phyloP scores from a whole-genome alignment of 345 rosid species.

The Brassica rapa region DNA sequence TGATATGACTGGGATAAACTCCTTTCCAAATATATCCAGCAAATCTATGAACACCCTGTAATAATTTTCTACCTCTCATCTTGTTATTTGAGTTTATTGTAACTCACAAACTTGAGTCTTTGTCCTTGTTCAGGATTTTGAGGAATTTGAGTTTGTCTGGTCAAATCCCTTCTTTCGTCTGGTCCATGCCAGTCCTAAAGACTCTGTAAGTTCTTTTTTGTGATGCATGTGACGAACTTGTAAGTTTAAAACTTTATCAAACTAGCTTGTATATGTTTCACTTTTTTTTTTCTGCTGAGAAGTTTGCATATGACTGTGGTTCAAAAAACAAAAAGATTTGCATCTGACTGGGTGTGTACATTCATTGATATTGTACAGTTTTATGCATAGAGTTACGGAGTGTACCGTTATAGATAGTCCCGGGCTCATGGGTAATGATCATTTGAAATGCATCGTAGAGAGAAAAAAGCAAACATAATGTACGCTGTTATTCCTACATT shows the following conservation, averaged over 20 bases:
- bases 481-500: too few species aligned
- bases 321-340: too few species aligned
- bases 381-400: too few species aligned
- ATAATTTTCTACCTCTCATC: background rate
- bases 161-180: constrained; percentile 15
- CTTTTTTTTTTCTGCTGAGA: background rate
- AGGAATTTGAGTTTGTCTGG: constrained; percentile 31
- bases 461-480: too few species aligned
- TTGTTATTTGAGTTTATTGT: background rate
- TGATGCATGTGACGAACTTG: background rate
- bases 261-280: constrained; percentile 5
- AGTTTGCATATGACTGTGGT: background rate
- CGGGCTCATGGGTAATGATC: too few species aligned
- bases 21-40: background rate
- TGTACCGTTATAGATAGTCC: too few species aligned
- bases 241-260: background rate
- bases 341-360: too few species aligned
- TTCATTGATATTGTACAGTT: too few species aligned
- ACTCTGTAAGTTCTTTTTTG: background rate
- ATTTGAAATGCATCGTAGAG: too few species aligned
- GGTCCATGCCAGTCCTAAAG: background rate
- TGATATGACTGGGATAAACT: background rate
- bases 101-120: background rate
- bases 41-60: background rate
- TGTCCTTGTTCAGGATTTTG: constrained; percentile 7